Evolutionary conservation across 177 flowering plant species (phyloP).

Genomic region (Vitis hybrid): DNA sequence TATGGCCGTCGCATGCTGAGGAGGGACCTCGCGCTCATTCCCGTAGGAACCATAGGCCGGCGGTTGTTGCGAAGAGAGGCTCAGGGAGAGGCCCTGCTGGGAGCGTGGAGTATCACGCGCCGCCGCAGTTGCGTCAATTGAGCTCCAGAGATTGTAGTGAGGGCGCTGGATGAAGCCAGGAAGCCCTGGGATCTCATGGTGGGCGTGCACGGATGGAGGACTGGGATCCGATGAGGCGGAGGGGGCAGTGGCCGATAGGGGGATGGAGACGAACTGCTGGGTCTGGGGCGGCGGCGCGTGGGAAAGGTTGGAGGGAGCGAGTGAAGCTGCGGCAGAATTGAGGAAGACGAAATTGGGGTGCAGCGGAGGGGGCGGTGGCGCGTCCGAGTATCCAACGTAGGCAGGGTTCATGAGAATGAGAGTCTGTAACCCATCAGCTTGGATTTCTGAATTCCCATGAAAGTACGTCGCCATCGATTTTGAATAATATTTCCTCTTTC

Average conservation of each 20-base stretch:
- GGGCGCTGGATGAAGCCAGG: constrained; percentile 58
- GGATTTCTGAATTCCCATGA: constrained; percentile 76
- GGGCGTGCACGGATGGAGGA: constrained; percentile 25
- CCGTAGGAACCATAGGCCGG: constrained; percentile 33
- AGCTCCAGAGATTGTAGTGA: constrained; percentile 59
- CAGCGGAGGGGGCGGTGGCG: constrained; percentile 26
- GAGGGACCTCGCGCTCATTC: constrained; percentile 23
- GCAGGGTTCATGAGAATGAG: constrained; percentile 88
- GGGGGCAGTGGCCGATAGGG: constrained; percentile 29
- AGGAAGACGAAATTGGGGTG: constrained; percentile 45
- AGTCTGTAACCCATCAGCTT: constrained; percentile 71
- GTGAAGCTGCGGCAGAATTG: constrained; percentile 31
- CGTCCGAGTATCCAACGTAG: constrained; percentile 61
- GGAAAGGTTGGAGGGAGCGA: constrained; percentile 22
- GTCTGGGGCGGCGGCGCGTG: constrained; percentile 34
- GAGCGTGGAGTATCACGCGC: constrained; percentile 47
- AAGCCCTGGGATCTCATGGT: constrained; percentile 39
- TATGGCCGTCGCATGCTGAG: constrained; percentile 19
- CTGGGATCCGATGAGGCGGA: constrained; percentile 21
- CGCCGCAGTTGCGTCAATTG: constrained; percentile 32
- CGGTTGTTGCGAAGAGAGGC: constrained; percentile 72
- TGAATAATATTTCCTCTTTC: not conserved
- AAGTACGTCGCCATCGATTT: constrained; percentile 80
- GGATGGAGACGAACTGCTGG: constrained; percentile 64
- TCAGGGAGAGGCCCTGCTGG: constrained; percentile 76